phyloP scores from a whole-genome alignment of 805 yeast species.

The Isabelozyma gotoi region DNA sequence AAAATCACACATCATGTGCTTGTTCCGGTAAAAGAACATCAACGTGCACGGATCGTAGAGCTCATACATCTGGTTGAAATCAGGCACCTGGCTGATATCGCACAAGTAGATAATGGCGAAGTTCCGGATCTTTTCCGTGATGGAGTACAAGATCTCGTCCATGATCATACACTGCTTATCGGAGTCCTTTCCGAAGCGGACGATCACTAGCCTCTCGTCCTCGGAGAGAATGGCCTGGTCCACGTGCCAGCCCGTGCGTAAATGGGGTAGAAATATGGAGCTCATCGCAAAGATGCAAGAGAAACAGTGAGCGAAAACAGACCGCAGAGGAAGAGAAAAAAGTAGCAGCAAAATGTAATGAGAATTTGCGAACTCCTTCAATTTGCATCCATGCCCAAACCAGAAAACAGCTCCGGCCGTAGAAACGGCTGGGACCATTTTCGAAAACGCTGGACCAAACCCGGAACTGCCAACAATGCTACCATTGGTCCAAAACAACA shows the following conservation, averaged over 20 bases:
- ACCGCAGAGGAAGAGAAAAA: background rate
- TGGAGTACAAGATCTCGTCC: constrained; percentile 80
- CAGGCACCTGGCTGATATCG: constrained; percentile 86
- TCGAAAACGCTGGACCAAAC: too few relatives aligned
- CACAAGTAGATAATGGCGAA: constrained; percentile 88
- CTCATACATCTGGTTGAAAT: constrained; percentile 86
- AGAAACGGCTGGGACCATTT: too few relatives aligned
- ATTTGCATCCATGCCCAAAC: too few relatives aligned
- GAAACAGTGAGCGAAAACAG: background rate
- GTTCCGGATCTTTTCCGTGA: constrained; percentile 81
- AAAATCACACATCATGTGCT: constrained; percentile 97
- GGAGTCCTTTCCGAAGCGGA: constrained; percentile 82
- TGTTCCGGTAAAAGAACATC: constrained; percentile 91
- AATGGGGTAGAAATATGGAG: constrained; percentile 77
- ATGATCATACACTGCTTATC: constrained; percentile 81
- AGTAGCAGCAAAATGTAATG: too few relatives aligned
- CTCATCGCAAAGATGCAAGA: constrained; percentile 50
- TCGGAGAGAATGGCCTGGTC: constrained; percentile 95
- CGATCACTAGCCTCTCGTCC: constrained; percentile 81
- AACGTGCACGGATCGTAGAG: constrained; percentile 85
- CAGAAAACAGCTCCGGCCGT: too few relatives aligned
- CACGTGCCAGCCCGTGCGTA: constrained; percentile 91
- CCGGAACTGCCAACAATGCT: too few relatives aligned
- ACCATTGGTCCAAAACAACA: too few relatives aligned
- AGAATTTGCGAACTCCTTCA: too few relatives aligned